Evolutionary conservation across 192 early-diverging fungal species (phyloP).

Genomic region (Globomyces pollinis-pini): DNA sequence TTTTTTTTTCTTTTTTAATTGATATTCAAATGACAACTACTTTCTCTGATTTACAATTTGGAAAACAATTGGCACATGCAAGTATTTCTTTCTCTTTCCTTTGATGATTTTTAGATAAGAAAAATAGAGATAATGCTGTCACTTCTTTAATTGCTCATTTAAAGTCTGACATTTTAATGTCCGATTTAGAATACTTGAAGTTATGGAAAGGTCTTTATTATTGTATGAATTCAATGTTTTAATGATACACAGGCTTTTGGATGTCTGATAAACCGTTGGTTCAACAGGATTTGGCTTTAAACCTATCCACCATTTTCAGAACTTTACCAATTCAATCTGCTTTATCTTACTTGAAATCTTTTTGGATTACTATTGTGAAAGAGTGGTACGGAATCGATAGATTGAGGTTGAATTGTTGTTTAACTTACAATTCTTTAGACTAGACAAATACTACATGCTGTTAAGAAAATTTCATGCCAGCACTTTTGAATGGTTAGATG

Average conservation of each 20-base stretch:
- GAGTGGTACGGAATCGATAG: slow-evolving; percentile 78
- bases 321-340: slow-evolving; percentile 36
- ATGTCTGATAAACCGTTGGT: slow-evolving; percentile 92
- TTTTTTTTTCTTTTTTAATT: slow-evolving; percentile 4
- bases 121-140: slow-evolving; percentile 7
- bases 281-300: slow-evolving; percentile 80
- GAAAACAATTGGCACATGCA: not conserved
- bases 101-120: not conserved
- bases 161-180: not conserved
- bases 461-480: slow-evolving; percentile 55
- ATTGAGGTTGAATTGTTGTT: slow-evolving; percentile 40
- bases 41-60: too few species aligned
- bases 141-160: not conserved
- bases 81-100: not conserved
- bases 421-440: too few species aligned
- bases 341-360: slow-evolving; percentile 51
- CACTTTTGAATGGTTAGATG: slow-evolving; percentile 55
- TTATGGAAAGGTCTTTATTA: slow-evolving; percentile 15
- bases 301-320: slow-evolving; percentile 56
- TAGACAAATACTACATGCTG: slow-evolving; percentile 74
- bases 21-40: not conserved
- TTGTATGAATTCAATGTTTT: too few species aligned
- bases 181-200: slow-evolving; percentile 9
- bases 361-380: slow-evolving; percentile 57
- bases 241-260: slow-evolving; percentile 67